Percentiles rank a stretch among this genome's conserved stretches.
Conservation (phyloP, 306 rosid genomes). For the Acmispon strigosus region DNA sequence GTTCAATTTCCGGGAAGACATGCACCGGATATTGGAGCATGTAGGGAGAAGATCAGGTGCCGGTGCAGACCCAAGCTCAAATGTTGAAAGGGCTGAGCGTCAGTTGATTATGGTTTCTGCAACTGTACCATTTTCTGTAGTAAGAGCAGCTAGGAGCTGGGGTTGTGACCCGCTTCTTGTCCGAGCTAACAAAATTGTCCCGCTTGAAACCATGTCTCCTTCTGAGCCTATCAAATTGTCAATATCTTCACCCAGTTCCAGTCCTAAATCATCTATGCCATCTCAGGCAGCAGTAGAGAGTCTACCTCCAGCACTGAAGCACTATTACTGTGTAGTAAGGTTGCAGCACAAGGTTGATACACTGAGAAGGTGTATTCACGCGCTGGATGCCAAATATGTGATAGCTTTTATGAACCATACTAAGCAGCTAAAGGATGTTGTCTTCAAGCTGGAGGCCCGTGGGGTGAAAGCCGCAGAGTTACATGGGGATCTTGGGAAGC, state of each 20-base stretch:
- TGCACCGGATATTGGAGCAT: constrained; percentile 90
- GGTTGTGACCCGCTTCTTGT: constrained; percentile 72
- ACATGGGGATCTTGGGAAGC: constrained; percentile 97
- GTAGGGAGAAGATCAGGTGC: constrained; percentile 75
- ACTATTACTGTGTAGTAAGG: constrained; percentile 69
- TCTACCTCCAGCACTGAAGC: constrained; percentile 78
- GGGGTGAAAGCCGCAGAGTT: constrained; percentile 78
- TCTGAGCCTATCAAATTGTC: constrained; percentile 45
- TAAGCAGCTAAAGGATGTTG: constrained; percentile 82
- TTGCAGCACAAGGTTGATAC: constrained; percentile 87
- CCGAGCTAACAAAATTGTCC: constrained; percentile 63
- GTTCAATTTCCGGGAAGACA: constrained; percentile 79
- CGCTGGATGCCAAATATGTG: constrained; percentile 77
- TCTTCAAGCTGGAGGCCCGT: constrained; percentile 88
- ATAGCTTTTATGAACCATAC: constrained; percentile 95
- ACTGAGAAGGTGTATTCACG: constrained; percentile 81
- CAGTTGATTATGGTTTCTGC: constrained; percentile 84
- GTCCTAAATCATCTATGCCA: constrained; percentile 26
- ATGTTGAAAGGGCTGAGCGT: constrained; percentile 45
- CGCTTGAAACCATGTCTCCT: constrained; percentile 53
- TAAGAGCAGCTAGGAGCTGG: constrained; percentile 93
- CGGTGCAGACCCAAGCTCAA: constrained; percentile 37
- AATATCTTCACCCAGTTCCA: constrained; percentile 17
- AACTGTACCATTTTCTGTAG: constrained; percentile 84
- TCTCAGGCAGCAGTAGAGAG: constrained; percentile 54